Evolutionary conservation across 345 rosid genomes (phyloP), one percentile per base, ranked within the genome.

Genomic region (Brassica carinata): DNA sequence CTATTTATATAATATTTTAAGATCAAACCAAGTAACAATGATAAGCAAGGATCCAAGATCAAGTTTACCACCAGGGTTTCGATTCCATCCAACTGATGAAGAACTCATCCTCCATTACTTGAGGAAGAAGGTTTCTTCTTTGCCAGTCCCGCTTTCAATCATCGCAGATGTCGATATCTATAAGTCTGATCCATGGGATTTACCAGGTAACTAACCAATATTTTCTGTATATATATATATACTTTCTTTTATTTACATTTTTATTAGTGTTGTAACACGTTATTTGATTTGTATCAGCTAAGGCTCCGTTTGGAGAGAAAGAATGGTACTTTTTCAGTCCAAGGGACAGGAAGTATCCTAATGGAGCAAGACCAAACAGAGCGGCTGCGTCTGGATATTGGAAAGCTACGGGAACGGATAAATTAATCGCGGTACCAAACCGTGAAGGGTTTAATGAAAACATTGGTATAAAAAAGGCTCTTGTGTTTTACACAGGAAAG

Each of bases 311-410:
- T 71, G 96, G 99, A 0, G 99, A 96, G 92, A 96, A 93, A 81
- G 99, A 96, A 69, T 96, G 99, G 99, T 96, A 96, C 77, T 95
- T 95, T 81, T 95, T 95, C 88, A 95, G 94, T 77, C 99, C 99
- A 1, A 85, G 99, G 82, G 99, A 95, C 67, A 82, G 99, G 8
- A 96, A 96, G 90, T 96, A 96, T 84, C 99, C 99, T 0, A 96
- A 96, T 4, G 99, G 99, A 55, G 98, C 93, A 0, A 72, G 99
- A 82, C 99, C 99, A 2, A 96, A 96, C 87, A 89, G 99, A 68
- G 98, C 99, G 0, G 99, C 99, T 6, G 96, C 91, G 0, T 93
- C 98, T 0, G 98, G 98, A 61, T 94, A 92, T 69, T 95, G 99
- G 99, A 95, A 95, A 85, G 99, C 99, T 0, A 95, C 99, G 0